Base-by-base conservation (phyloP, 345 rosid genomes). In the Mercurialis annua region DNA sequence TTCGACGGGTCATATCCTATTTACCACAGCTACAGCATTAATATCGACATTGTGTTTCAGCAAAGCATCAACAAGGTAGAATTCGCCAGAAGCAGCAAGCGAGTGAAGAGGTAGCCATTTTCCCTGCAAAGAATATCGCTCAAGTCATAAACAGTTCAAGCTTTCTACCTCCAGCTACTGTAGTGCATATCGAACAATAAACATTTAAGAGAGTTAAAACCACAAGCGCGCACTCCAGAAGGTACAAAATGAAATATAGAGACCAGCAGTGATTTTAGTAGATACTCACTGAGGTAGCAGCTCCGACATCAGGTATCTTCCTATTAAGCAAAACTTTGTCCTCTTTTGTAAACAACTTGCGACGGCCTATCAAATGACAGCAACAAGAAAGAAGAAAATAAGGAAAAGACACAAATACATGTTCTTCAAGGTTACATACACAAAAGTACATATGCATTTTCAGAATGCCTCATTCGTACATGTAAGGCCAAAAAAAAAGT, bases 71-170 rank as follows among this genome's bases (percentile, higher is more conserved):
- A 85, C 52, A 49, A 90, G 86, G 73, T 85, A 84, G 80, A 87
- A 90, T 77, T 93, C 97, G 60, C 98, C 98, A 1, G 89, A 81
- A 38, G 96, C 97, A 54, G 95, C 96, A 64, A 90, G 86, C 15
- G 97, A 81, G 78, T 94, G 96, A 67, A 94, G 78, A 59, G 96
- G 92, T 26, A 85, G 80, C 96, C 99, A 86, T 77, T 89, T 90
- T 17, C 12, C 58, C 75, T 71, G 64, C 70, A 48, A 38, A 26
- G 34, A 26, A 31, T 10, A 20, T 50, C 34, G 38, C 48, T 20
- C 1, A 34, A 48, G 18, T 26, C 24, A 26, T 27, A 33, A 11
- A 53, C 9, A n/a, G 21, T 21, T n/a, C 5, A 58, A 30, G 27
- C 29, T 43, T 20, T 30, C n/a, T 55, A 62, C 15, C 24, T 18